Evolutionary conservation across 2,329 filamentous ascomycete species (phyloP).

Genomic region (Fusarium udum): DNA sequence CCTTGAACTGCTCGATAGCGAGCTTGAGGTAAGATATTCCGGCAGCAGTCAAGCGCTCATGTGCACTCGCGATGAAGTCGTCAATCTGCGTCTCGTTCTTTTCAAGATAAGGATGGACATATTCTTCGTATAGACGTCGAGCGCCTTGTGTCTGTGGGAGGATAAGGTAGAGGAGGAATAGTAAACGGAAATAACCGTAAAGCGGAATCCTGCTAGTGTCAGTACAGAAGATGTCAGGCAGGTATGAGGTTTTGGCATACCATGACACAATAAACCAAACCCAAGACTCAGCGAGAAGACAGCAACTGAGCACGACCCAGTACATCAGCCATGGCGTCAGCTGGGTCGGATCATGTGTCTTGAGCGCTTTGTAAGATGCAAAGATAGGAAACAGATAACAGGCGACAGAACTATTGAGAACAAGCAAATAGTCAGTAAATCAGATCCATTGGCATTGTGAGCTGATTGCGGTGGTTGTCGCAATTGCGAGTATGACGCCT

Average conservation of each 20-base stretch:
- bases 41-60: conserved; percentile 79
- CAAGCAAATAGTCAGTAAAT: conserved; percentile 12
- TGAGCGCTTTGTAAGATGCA: conserved; percentile 97
- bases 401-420: conserved; percentile 73
- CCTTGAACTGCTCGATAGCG: conserved; percentile 75
- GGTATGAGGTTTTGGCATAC: conserved; percentile 43
- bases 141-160: conserved; percentile 98
- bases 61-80: conserved; percentile 82
- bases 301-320: conserved; percentile 90
- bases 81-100: conserved; percentile 92
- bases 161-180: conserved; percentile 91
- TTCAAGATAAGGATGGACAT: conserved; percentile 87
- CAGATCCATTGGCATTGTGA: conserved; percentile 3
- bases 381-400: conserved; percentile 96
- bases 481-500: conserved; percentile 28
- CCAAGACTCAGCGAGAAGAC: conserved; percentile 86
- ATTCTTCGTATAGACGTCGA: conserved; percentile 81
- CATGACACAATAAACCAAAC: conserved; percentile 86
- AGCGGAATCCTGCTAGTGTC: conserved; percentile 76
- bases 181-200: conserved; percentile 89
- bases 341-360: conserved; percentile 87
- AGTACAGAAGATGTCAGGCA: background rate
- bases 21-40: conserved; percentile 80
- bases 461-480: background rate
- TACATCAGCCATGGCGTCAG: conserved; percentile 99